A percentile compares a stretch with the other conserved stretches of the same genome.
phyloP scores from a whole-genome alignment of 176 grass and related monocot species.

The Alopecurus myosuroides region DNA sequence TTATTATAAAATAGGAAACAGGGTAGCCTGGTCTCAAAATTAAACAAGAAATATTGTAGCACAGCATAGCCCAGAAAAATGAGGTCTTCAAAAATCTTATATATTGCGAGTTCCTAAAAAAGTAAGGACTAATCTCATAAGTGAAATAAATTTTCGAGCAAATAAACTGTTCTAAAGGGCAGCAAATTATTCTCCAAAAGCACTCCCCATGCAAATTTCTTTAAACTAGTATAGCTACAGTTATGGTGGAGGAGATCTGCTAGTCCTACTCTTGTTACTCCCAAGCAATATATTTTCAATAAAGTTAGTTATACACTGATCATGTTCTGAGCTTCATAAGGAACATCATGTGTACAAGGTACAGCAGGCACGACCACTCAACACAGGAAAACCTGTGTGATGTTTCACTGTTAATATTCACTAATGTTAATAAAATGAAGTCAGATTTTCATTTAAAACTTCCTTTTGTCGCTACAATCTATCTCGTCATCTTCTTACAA shows the following conservation, averaged over 20 bases:
- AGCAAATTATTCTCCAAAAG: not conserved
- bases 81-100: not conserved
- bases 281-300: not conserved
- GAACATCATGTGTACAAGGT: not conserved
- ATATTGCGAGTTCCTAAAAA: not conserved
- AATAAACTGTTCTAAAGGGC: constrained; percentile 1
- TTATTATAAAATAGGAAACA: not conserved
- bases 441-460: not conserved
- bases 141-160: not conserved
- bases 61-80: constrained; percentile 3
- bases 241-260: not conserved
- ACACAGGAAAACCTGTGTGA: not conserved
- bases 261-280: not conserved
- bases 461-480: not conserved
- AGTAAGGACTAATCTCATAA: not conserved
- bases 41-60: not conserved
- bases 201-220: not conserved
- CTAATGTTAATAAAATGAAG: not conserved
- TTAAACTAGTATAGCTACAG: not conserved
- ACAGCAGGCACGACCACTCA: not conserved
- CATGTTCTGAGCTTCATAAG: not conserved
- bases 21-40: not conserved
- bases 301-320: not conserved
- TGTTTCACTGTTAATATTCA: not conserved
- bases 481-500: not conserved